Evolutionary conservation across 441 rosid genomes (phyloP).

Genomic region (Gossypium trilobum): DNA sequence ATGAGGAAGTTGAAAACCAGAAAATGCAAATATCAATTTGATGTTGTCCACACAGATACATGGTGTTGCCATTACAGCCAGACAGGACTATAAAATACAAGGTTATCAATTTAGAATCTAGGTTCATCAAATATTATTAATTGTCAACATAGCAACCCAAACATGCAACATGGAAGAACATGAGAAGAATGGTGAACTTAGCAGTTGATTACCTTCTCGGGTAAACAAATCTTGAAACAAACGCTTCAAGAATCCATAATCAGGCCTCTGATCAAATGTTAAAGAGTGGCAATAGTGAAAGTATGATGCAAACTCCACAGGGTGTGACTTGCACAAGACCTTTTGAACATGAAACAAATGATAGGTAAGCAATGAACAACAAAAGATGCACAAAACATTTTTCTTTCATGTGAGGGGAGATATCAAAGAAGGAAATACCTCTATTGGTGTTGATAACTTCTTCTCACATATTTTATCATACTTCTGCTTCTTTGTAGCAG

Average conservation of each 20-base stretch:
- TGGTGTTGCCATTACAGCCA: neutral
- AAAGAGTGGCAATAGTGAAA: conserved; percentile 81
- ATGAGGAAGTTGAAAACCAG: conserved; percentile 4
- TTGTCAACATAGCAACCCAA: neutral
- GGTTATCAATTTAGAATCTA: neutral
- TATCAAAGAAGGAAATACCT: conserved; percentile 28
- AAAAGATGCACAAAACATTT: neutral
- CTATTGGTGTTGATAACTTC: conserved; percentile 59
- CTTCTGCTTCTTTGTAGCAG: conserved; percentile 61
- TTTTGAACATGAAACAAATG: conserved; percentile 17
- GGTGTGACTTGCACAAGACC: conserved; percentile 85
- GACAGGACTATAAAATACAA: conserved; percentile 3
- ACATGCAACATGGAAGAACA: neutral
- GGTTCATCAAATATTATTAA: neutral
- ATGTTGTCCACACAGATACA: neutral
- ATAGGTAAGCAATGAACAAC: neutral
- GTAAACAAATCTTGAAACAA: conserved; percentile 65
- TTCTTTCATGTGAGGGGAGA: neutral
- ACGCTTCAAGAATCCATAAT: conserved; percentile 85
- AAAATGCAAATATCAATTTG: conserved; percentile 4
- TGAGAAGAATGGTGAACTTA: neutral
- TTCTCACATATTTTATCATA: conserved; percentile 64
- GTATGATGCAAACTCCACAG: conserved; percentile 90
- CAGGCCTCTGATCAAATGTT: conserved; percentile 80
- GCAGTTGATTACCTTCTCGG: conserved; percentile 51